Base-by-base conservation (phyloP, 2,329 filamentous ascomycete genomes). In the Pseudogymnoascus sp. region DNA sequence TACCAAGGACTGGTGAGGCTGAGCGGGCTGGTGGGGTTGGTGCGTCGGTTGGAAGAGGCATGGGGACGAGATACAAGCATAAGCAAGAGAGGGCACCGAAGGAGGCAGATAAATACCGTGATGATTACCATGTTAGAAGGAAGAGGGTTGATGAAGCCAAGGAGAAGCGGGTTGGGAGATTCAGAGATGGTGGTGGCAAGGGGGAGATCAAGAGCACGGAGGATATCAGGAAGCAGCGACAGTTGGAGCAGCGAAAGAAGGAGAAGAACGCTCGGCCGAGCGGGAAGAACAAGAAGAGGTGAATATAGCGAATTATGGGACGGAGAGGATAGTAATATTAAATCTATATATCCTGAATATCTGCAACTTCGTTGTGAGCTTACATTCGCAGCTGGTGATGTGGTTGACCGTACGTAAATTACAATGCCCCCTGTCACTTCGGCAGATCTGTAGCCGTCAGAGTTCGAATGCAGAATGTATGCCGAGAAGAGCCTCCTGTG, bases 61-160 rank as follows among this genome's bases (percentile, higher is more conserved):
- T 74, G 34, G 81, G 82, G 2, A 83, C 79, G 63, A 82, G 87
- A 66, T 96, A 89, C 80, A 90, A 89, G 79, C 95, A 99, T 79
- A 93, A 89, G 77, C 85, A 88, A 75, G 88, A 95, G 74, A 87
- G 84, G 78, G 92, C 92, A 63, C 95, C 96, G 67, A 97, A 97
- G 82, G 86, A 91, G 70, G 92, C 95, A 6, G 95, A 99, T 80
- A 93, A 90, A 78, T 93, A 84, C 76, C 84, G 95, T 66, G 92
- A 93, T 75, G 93, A 99, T 77, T 99, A 90, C 77, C 82, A 96
- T 68, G 86, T 87, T 73, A 88, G 90, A 78, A 96, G 95, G 87
- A 93, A 93, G 87, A 87, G 91, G 73, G 88, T 95, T 16, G 86
- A 87, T 14, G 92, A 92, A 73, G 93, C 93, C 53, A 89, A 89